Evolutionary conservation across 2,329 filamentous ascomycete genomes (phyloP).

Genomic region (Phialophora macrospora): DNA sequence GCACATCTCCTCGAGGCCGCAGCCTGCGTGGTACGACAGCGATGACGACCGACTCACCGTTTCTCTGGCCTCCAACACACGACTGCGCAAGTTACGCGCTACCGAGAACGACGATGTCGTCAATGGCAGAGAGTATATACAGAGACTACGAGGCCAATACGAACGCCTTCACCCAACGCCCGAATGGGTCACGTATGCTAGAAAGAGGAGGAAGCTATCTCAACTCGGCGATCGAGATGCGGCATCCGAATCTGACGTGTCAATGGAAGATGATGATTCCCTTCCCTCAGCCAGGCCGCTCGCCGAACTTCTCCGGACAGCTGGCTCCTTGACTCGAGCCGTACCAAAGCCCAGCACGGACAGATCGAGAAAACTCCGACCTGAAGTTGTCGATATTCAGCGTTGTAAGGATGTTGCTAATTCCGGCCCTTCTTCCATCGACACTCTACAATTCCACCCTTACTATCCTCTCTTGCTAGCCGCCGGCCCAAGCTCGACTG

Average conservation of each 20-base stretch:
- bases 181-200: constrained; percentile 59
- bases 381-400: constrained; percentile 89
- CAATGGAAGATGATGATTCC: constrained; percentile 58
- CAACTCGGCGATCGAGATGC: constrained; percentile 53
- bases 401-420: constrained; percentile 83
- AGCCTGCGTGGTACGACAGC: constrained; percentile 86
- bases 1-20: constrained; percentile 30
- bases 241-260: constrained; percentile 54
- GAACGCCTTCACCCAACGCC: constrained; percentile 65
- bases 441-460: constrained; percentile 87
- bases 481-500: constrained; percentile 80
- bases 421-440: constrained; percentile 66
- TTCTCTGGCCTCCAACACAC: constrained; percentile 75
- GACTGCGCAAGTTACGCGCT: constrained; percentile 80
- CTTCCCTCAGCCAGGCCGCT: constrained; percentile 74
- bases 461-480: constrained; percentile 80
- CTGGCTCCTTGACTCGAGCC: constrained; percentile 65
- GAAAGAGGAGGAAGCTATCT: constrained; percentile 33
- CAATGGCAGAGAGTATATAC: constrained; percentile 82
- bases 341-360: constrained; percentile 61
- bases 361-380: constrained; percentile 68
- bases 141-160: constrained; percentile 77
- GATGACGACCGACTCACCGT: constrained; percentile 88
- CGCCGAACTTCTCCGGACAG: constrained; percentile 77
- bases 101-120: constrained; percentile 85